A percentile compares a stretch with the other conserved stretches of the same genome.
phyloP scores from a whole-genome alignment of 2,329 filamentous ascomycete genomes.

The Drechslerella dactyloides region DNA sequence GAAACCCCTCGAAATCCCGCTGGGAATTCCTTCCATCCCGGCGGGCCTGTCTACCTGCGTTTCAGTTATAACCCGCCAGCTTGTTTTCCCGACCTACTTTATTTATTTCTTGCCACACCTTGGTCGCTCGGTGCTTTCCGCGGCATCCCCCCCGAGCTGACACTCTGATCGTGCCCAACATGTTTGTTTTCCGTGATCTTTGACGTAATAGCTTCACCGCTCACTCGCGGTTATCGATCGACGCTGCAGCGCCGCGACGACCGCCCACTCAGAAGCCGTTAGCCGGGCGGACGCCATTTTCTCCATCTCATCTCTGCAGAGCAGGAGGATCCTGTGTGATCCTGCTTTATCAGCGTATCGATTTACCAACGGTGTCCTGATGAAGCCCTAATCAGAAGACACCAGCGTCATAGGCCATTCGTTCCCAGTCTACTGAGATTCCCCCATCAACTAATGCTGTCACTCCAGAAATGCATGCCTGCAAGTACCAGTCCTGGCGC shows the following conservation, averaged over 20 bases:
- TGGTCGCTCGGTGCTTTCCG: conserved; percentile 43
- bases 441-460: no score
- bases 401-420: no score
- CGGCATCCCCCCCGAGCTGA: not conserved
- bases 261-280: not conserved
- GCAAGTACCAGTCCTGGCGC: no score
- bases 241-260: not conserved
- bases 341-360: no score
- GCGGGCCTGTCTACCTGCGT: not conserved
- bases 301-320: not conserved
- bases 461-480: no score
- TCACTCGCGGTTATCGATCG: not conserved
- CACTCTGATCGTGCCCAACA: not conserved
- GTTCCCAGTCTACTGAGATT: no score
- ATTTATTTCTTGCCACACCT: conserved; percentile 28
- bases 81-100: not conserved
- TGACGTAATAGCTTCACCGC: conserved; percentile 35
- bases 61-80: not conserved
- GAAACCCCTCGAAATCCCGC: conserved; percentile 31
- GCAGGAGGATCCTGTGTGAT: no score
- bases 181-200: conserved; percentile 23
- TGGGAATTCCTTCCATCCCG: not conserved
- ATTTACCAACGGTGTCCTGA: no score
- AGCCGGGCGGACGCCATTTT: not conserved
- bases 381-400: no score